Evolutionary conservation across 306 rosid species (phyloP).

Genomic region (Potentilla sterilis): DNA sequence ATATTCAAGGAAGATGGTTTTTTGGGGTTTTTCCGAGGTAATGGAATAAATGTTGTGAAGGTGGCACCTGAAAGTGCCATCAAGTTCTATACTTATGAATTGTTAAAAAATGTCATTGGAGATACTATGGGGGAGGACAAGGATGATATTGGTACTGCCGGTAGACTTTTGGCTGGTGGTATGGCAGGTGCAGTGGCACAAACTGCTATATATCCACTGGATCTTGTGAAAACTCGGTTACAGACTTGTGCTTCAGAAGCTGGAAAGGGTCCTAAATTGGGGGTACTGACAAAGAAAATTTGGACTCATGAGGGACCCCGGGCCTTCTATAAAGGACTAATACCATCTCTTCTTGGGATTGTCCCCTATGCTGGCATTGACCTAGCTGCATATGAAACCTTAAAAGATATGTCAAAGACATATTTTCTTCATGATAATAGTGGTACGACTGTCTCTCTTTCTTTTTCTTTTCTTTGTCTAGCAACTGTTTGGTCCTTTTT

Average conservation of each 20-base stretch:
- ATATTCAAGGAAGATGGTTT: conserved; percentile 75
- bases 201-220: conserved; percentile 84
- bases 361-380: conserved; percentile 96
- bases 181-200: conserved; percentile 92
- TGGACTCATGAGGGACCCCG: conserved; percentile 88
- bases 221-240: conserved; percentile 86
- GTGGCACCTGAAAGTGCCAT: conserved; percentile 98
- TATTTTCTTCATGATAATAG: conserved; percentile 58
- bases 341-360: conserved; percentile 92
- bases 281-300: conserved; percentile 69
- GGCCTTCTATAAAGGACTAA: conserved; percentile 83
- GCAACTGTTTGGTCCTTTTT: neutral
- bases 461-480: neutral
- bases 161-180: conserved; percentile 82
- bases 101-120: conserved; percentile 56
- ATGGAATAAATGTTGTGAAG: conserved; percentile 86
- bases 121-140: conserved; percentile 48
- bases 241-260: conserved; percentile 62
- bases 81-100: conserved; percentile 76
- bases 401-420: conserved; percentile 84
- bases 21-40: conserved; percentile 86
- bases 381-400: conserved; percentile 85
- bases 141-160: conserved; percentile 61
- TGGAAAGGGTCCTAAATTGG: conserved; percentile 64
- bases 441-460: conserved; percentile 39